A percentile compares a stretch with the other conserved stretches of the same genome.
Evolutionary conservation across 2,329 filamentous ascomycete genomes (phyloP).

Genomic region (Claviceps capensis): DNA sequence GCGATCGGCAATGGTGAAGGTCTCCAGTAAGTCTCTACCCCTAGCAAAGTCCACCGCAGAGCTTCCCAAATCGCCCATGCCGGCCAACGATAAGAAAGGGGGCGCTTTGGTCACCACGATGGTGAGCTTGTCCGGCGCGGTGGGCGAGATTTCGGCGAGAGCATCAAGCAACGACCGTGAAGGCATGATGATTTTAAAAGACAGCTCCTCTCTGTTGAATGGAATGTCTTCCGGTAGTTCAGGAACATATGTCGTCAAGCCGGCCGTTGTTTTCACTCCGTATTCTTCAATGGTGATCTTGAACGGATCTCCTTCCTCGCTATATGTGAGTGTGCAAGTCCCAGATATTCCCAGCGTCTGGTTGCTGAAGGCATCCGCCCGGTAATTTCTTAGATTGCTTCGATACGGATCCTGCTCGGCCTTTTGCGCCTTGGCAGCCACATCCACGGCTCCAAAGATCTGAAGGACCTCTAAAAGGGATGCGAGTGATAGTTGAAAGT

Average conservation of each 20-base stretch:
- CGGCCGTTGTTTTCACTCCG: slow-evolving; percentile 77
- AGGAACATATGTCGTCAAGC: slow-evolving; percentile 76
- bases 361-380: slow-evolving; percentile 66
- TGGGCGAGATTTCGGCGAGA: slow-evolving; percentile 53
- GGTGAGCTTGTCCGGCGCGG: slow-evolving; percentile 59
- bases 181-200: slow-evolving; percentile 92
- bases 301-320: slow-evolving; percentile 60
- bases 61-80: slow-evolving; percentile 39
- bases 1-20: slow-evolving; percentile 48
- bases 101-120: slow-evolving; percentile 49
- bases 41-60: slow-evolving; percentile 54
- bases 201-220: slow-evolving; percentile 64
- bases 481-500: slow-evolving; percentile 76
- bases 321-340: slow-evolving; percentile 73
- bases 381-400: slow-evolving; percentile 47
- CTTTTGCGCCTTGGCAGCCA: slow-evolving; percentile 42
- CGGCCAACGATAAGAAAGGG: slow-evolving; percentile 65
- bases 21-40: slow-evolving; percentile 57
- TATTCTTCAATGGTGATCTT: slow-evolving; percentile 77
- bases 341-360: slow-evolving; percentile 73
- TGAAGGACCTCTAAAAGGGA: slow-evolving; percentile 88
- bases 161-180: slow-evolving; percentile 59
- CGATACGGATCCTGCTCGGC: slow-evolving; percentile 46
- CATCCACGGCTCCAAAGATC: slow-evolving; percentile 80
- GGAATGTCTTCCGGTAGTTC: slow-evolving; percentile 70